These are phyloP conservation scores for Blumeria graminis DNA, from an alignment of 2,329 filamentous ascomycete genomes.

Conservation along the genomic window DNA sequence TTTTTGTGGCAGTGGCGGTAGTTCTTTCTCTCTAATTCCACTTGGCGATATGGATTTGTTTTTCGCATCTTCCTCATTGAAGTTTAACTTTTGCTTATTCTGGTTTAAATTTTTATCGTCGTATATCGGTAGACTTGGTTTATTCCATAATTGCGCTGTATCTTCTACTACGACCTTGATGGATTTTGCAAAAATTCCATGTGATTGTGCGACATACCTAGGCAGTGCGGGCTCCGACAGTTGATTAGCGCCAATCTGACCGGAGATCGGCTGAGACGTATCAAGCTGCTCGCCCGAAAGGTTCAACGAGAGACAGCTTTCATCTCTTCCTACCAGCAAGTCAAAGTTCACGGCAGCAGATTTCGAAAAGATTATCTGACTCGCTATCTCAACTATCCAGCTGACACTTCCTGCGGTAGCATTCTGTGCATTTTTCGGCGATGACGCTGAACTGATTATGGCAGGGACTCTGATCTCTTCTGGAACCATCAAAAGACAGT, in stretches of 20 bases:
- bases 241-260: conserved; percentile 55
- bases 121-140: conserved; percentile 53
- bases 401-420: conserved; percentile 29
- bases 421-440: conserved; percentile 13
- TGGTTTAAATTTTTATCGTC: conserved; percentile 11
- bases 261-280: conserved; percentile 25
- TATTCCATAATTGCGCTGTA: conserved; percentile 78
- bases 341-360: conserved; percentile 78
- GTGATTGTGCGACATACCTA: conserved; percentile 36
- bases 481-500: conserved; percentile 56
- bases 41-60: too few species aligned
- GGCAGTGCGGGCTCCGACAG: conserved; percentile 32
- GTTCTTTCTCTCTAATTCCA: neutral
- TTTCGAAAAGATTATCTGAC: conserved; percentile 81
- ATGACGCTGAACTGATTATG: conserved; percentile 8
- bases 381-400: conserved; percentile 80
- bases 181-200: conserved; percentile 66
- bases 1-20: conserved; percentile 20
- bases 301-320: conserved; percentile 51
- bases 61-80: conserved; percentile 12
- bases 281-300: conserved; percentile 26
- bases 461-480: conserved; percentile 42
- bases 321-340: conserved; percentile 61
- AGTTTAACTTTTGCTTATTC: conserved; percentile 29
- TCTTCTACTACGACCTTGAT: conserved; percentile 63